These are phyloP conservation scores for Lactarius akahatsu DNA, from an alignment of 768 basidiomycete genomes.

Conservation along the genomic window DNA sequence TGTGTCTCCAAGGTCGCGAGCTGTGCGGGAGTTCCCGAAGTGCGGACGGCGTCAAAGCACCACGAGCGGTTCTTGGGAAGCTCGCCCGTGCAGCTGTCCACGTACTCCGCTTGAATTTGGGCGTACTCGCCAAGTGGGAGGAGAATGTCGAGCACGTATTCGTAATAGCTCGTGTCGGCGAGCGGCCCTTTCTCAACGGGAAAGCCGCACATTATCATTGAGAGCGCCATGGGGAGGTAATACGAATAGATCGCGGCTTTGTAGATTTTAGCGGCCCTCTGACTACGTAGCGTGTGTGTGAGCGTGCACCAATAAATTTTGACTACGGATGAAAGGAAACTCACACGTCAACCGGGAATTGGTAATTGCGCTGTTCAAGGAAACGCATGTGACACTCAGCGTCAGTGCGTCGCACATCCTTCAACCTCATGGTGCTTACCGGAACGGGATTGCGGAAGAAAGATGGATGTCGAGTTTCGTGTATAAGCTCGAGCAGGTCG, in stretches of 20 bases:
- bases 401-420: constrained; percentile 1
- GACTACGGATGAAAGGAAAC: constrained; percentile 26
- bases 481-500: constrained; percentile 88
- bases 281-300: constrained; percentile 45
- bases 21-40: constrained; percentile 52
- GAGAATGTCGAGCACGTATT: constrained; percentile 73
- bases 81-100: constrained; percentile 81
- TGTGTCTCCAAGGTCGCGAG: constrained; percentile 57
- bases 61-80: constrained; percentile 98
- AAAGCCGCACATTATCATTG: constrained; percentile 75
- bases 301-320: not conserved
- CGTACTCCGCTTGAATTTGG: constrained; percentile 95
- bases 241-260: constrained; percentile 98
- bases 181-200: constrained; percentile 46
- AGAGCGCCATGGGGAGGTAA: constrained; percentile 96
- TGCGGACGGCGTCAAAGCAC: constrained; percentile 86
- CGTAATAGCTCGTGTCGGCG: constrained; percentile 57
- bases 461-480: constrained; percentile 54
- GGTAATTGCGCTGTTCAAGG: constrained; percentile 36
- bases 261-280: constrained; percentile 89
- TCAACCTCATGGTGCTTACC: constrained; percentile 1
- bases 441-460: constrained; percentile 23
- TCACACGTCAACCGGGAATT: constrained; percentile 86
- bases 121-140: constrained; percentile 96
- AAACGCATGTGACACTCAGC: not conserved